phyloP scores from a whole-genome alignment of 1,139 yeast species.

The Yamadazyma membranifaciens region DNA sequence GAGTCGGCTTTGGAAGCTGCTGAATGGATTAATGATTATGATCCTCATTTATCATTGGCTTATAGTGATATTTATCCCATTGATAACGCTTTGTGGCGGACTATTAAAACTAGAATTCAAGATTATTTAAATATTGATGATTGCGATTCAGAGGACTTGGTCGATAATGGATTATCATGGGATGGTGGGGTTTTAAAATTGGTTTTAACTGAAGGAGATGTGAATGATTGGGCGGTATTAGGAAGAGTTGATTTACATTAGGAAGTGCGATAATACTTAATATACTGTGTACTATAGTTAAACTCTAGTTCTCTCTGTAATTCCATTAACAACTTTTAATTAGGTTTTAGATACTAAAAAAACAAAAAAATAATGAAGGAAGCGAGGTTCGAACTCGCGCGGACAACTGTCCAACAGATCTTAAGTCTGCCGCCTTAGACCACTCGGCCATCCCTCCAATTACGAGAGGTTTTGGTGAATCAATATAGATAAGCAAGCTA shows the following conservation, averaged over 20 bases:
- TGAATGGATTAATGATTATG: conserved; percentile 62
- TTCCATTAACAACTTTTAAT: too few relatives aligned
- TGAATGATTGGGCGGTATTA: conserved; percentile 65
- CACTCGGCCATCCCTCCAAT: conserved; percentile 54
- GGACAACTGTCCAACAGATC: conserved; percentile 58
- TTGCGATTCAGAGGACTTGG: conserved; percentile 37
- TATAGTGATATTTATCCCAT: conserved; percentile 69
- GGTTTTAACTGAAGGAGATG: conserved; percentile 74
- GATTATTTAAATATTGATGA: conserved; percentile 61
- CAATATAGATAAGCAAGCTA: too few relatives aligned
- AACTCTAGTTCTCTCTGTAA: too few relatives aligned
- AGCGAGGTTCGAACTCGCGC: conserved; percentile 90
- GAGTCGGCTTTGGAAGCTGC: conserved; percentile 40
- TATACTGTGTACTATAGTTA: background rate
- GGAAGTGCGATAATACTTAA: background rate
- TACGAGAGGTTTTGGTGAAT: background rate
- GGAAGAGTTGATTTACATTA: conserved; percentile 54
- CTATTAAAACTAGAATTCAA: conserved; percentile 65
- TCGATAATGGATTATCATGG: conserved; percentile 50
- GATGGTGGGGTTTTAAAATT: conserved; percentile 67
- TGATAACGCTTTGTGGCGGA: conserved; percentile 66
- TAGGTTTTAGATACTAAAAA: too few relatives aligned
- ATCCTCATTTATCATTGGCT: conserved; percentile 73
- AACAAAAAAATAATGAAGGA: conserved; percentile 55
- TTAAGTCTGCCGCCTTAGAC: conserved; percentile 58